phyloP scores from a whole-genome alignment of 148 eudicot species.

The Rhododendron griersonianum region DNA sequence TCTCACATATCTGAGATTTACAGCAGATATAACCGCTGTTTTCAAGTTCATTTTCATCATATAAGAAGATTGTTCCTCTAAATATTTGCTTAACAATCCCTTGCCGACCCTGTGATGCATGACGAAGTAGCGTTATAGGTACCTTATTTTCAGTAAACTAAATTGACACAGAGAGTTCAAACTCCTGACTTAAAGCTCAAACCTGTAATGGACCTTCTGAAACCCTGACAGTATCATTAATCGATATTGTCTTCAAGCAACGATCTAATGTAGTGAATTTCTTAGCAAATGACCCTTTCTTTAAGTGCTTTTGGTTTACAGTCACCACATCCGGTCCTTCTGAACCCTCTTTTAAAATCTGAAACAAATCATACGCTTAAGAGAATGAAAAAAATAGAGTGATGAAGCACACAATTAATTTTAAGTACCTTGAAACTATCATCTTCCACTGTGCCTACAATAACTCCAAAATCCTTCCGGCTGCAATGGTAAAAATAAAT shows the following conservation, averaged over 20 bases:
- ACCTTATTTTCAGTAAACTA: neutral
- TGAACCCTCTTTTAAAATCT: conserved; percentile 73
- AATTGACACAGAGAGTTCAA: neutral
- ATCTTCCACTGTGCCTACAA: conserved; percentile 75
- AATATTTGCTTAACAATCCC: conserved; percentile 81
- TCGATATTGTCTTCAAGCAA: conserved; percentile 51
- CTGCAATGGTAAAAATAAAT: conserved; percentile 33
- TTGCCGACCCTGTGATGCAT: conserved; percentile 56
- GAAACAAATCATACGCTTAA: conserved; percentile 7
- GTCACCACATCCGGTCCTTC: conserved; percentile 51
- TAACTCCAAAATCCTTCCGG: conserved; percentile 80
- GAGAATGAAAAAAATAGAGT: conserved; percentile 1
- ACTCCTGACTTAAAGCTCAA: conserved; percentile 7
- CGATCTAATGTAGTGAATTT: conserved; percentile 78
- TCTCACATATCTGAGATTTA: conserved; percentile 66
- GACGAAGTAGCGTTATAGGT: neutral
- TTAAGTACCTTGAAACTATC: conserved; percentile 64
- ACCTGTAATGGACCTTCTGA: conserved; percentile 86
- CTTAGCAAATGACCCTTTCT: conserved; percentile 59
- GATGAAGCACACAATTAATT: neutral
- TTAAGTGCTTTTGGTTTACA: conserved; percentile 46
- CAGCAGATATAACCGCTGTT: conserved; percentile 67
- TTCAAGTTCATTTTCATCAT: conserved; percentile 68
- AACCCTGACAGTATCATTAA: conserved; percentile 59
- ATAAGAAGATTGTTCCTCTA: conserved; percentile 62